Percentiles rank a stretch among this genome's conserved stretches.
phyloP scores from a whole-genome alignment of 1,284 basidiomycete species.

The Rhodotorula sp. region DNA sequence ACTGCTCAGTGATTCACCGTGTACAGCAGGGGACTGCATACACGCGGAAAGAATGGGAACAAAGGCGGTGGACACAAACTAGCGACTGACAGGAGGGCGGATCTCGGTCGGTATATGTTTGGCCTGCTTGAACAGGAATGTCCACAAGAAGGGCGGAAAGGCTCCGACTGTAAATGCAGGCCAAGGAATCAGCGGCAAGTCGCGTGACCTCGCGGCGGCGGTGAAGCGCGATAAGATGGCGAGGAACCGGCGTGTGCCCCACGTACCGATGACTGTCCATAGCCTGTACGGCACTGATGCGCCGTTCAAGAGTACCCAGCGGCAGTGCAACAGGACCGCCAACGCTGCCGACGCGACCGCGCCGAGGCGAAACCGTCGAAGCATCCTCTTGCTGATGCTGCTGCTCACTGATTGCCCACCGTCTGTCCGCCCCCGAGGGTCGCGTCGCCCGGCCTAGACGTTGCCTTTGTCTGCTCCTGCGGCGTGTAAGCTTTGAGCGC shows the following conservation, averaged over 20 bases:
- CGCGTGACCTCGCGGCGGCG: not conserved
- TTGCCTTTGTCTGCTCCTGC: too few relatives aligned
- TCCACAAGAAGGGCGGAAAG: conserved; percentile 37
- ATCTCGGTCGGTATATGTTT: conserved; percentile 35
- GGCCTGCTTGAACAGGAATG: conserved; percentile 40
- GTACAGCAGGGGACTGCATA: too few relatives aligned
- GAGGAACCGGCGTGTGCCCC: too few relatives aligned
- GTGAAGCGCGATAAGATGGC: not conserved
- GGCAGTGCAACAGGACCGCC: conserved; percentile 26
- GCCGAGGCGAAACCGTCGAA: conserved; percentile 15
- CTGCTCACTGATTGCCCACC: too few relatives aligned
- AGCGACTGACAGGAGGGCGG: conserved; percentile 32
- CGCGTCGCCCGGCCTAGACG: too few relatives aligned
- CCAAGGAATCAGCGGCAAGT: not conserved
- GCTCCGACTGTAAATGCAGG: conserved; percentile 27
- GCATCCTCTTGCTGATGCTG: not conserved
- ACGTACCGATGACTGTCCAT: conserved; percentile 29
- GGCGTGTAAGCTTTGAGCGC: too few relatives aligned
- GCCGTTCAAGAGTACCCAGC: conserved; percentile 36
- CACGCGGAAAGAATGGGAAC: too few relatives aligned
- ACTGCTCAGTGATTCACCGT: not conserved
- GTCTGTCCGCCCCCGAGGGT: too few relatives aligned
- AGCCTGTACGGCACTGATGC: conserved; percentile 26
- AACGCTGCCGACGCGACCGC: not conserved
- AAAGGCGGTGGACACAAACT: not conserved